phyloP scores from a whole-genome alignment of 225 moss, liverwort and hornwort genomes.

The Physcomitrellopsis africana region DNA sequence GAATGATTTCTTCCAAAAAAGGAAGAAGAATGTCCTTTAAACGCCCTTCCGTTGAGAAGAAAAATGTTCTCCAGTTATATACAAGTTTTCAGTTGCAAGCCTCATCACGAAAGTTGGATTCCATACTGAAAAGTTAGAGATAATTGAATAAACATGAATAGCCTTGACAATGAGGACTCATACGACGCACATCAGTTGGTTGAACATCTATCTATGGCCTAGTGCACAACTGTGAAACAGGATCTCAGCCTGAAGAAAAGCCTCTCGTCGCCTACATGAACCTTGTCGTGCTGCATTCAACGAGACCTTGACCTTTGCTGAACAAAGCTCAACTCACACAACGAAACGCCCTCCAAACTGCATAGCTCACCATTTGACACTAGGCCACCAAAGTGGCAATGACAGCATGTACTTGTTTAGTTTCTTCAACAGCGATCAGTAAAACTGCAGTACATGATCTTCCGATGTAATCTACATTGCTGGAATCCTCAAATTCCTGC shows the following conservation, averaged over 20 bases:
- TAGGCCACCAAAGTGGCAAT: slow-evolving; percentile 8
- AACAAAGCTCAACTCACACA: slow-evolving; percentile 10
- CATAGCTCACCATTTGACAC: slow-evolving; percentile 11
- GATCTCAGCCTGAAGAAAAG: not conserved
- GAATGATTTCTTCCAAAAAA: not conserved
- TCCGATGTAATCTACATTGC: not conserved
- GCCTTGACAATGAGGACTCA: slow-evolving; percentile 15
- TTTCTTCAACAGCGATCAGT: slow-evolving; percentile 6
- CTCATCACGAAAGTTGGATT: slow-evolving; percentile 6
- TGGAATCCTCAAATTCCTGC: slow-evolving; percentile 1
- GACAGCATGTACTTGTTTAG: not conserved
- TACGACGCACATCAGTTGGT: slow-evolving; percentile 17
- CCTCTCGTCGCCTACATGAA: not conserved
- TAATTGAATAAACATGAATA: slow-evolving; percentile 13
- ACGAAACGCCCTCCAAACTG: slow-evolving; percentile 11
- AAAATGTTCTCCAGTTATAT: no score
- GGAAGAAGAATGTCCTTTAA: not conserved
- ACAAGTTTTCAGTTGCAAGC: no score
- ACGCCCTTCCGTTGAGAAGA: no score
- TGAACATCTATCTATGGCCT: slow-evolving; percentile 16
- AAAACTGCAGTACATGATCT: not conserved
- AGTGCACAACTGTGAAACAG: slow-evolving; percentile 20
- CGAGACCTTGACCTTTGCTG: not conserved
- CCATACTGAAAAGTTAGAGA: slow-evolving; percentile 13
- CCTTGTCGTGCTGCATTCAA: slow-evolving; percentile 4